Evolutionary conservation across 805 yeast genomes (phyloP).

Genomic region (Saccharomycopsis capsularis): DNA sequence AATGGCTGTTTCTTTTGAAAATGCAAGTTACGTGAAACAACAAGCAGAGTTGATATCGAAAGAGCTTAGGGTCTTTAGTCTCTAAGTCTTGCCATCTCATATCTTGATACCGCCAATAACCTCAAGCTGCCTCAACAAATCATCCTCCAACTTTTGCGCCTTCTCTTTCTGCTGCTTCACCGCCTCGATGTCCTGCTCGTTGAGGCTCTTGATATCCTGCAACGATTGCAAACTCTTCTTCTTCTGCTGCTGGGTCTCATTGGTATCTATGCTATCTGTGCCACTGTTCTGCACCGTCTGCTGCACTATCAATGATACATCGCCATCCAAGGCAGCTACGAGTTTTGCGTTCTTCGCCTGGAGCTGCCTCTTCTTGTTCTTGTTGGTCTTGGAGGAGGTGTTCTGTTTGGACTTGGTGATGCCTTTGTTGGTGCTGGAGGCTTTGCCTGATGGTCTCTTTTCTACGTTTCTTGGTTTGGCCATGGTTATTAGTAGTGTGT

Average conservation of each 20-base stretch:
- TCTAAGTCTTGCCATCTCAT: too few relatives aligned
- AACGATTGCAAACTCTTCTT: not conserved
- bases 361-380: not conserved
- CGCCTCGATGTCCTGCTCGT: not conserved
- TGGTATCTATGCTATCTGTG: not conserved
- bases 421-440: slow-evolving; percentile 87
- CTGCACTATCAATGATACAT: not conserved
- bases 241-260: not conserved
- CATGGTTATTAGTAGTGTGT: not conserved
- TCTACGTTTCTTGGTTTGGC: not conserved
- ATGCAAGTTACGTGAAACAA: too few relatives aligned
- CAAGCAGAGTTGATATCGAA: too few relatives aligned
- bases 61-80: too few relatives aligned
- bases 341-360: slow-evolving; percentile 5
- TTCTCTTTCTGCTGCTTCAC: not conserved
- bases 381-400: slow-evolving; percentile 35
- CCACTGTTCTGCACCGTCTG: not conserved
- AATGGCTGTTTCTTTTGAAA: too few relatives aligned
- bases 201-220: not conserved
- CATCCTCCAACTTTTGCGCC: not conserved
- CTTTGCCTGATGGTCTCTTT: not conserved
- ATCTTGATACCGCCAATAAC: not conserved
- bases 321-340: not conserved
- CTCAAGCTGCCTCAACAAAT: not conserved
- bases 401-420: slow-evolving; percentile 91